These are phyloP conservation scores for Insectozyma bohioensis DNA, from an alignment of 1,139 yeast species.

Conservation along the genomic window DNA sequence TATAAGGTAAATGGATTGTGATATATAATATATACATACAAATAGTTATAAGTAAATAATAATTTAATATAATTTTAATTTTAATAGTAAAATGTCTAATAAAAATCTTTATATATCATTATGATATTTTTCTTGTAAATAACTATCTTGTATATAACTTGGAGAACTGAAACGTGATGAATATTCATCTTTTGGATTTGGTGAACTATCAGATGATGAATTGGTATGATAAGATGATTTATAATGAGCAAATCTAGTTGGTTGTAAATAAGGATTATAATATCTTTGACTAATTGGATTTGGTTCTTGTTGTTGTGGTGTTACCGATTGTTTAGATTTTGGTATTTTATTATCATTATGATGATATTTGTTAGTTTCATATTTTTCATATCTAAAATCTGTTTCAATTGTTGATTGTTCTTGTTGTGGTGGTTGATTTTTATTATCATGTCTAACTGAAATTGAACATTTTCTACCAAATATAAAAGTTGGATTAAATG, in stretches of 20 bases:
- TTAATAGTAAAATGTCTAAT: no score
- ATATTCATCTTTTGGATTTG: background rate
- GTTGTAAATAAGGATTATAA: constrained; percentile 10
- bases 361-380: no score
- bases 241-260: constrained; percentile 8
- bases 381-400: no score
- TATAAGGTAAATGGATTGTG: background rate
- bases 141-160: constrained; percentile 1
- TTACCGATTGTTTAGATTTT: background rate
- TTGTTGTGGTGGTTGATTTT: no score
- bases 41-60: no score
- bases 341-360: no score
- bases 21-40: constrained; percentile 1
- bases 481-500: constrained; percentile 28
- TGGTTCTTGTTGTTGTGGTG: background rate
- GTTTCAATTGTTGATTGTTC: no score
- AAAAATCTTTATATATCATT: background rate
- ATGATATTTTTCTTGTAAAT: background rate
- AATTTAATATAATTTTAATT: no score
- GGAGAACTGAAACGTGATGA: background rate
- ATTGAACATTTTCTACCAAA: constrained; percentile 28
- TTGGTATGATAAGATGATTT: no score
- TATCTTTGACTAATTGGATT: constrained; percentile 9
- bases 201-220: background rate
- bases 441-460: no score